A percentile compares a stretch with the other conserved stretches of the same genome.
Conservation (phyloP, 768 basidiomycete genomes). For the Hydnum rufescens region DNA sequence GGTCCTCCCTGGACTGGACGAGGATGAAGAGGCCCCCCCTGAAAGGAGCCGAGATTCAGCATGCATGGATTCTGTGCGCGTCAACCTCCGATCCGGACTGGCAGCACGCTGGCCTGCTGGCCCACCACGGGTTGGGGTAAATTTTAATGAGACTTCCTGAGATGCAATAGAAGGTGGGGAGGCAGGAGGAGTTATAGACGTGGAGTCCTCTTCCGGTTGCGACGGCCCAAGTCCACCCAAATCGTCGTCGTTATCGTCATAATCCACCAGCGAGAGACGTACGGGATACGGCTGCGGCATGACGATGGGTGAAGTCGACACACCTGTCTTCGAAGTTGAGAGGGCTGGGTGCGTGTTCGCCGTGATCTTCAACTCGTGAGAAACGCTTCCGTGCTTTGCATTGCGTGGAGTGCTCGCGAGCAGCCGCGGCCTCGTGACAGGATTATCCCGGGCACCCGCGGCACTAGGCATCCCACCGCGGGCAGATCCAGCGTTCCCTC, state of each 20-base stretch:
- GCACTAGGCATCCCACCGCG: not conserved
- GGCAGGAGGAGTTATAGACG: not conserved
- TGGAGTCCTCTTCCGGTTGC: not conserved
- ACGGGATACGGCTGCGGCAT: not conserved
- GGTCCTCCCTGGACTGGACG: not conserved
- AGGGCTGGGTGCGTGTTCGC: not conserved
- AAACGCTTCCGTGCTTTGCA: not conserved
- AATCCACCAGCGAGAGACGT: not conserved
- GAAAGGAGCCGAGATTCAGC: not conserved
- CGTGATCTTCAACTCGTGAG: not conserved
- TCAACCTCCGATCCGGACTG: not conserved
- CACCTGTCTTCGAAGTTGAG: not conserved
- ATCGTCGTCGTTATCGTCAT: constrained; percentile 1
- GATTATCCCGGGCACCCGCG: too few relatives aligned
- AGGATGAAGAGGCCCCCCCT: not conserved
- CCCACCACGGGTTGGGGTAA: too few relatives aligned
- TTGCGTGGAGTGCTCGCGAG: not conserved
- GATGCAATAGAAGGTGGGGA: too few relatives aligned
- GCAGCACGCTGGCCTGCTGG: not conserved
- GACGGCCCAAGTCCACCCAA: not conserved
- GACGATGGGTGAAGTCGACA: not conserved
- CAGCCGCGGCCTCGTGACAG: too few relatives aligned
- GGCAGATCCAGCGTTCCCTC: not conserved
- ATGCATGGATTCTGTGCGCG: not conserved
- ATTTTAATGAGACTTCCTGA: too few relatives aligned